Base-by-base conservation (phyloP, 495 filamentous ascomycete genomes). In the Penicillium silybi region DNA sequence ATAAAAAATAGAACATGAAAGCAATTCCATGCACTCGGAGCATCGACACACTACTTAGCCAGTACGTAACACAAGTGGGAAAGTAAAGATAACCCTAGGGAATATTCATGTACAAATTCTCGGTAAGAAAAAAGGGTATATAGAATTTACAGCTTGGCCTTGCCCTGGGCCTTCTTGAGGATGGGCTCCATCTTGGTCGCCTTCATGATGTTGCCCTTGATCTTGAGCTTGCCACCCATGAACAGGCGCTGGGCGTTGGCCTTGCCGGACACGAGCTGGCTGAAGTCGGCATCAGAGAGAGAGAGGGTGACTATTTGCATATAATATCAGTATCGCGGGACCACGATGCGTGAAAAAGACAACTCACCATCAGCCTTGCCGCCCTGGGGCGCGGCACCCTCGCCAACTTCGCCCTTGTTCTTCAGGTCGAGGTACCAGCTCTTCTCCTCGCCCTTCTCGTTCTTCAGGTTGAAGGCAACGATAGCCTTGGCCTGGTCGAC, bases 141-240 rank as follows among this genome's bases (percentile, higher is more conserved):
- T 71, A 69, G 39, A 62, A 46, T 72, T 75, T 80, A 92, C 72
- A 96, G 77, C 78, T 95, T 96, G 59, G 90, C 83, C 77, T 88
- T 90, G 54, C 78, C 81, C 68, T 86, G 85, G 52, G 90, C 88
- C 78, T 91, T 95, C 80, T 91, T 90, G 54, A 97, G 75, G 65
- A 97, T 84, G 46, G 91, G 90, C 70, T 96, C 90, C 72, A 93
- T 85, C 84, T 95, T 96, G 40, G 93, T 97, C 20, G 93, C 93
- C 83, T 95, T 95, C 95, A 97, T 97, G 43, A 98, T 85, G 71
- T 97, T 90, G 43, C 93, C 93, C 82, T 91, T 95, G 64, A 97
- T 83, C 86, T 97, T 98, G 64, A 98, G 79, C 79, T 95, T 96
- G 64, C 93, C 93, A 7, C 80, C 80, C 91, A 98, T 97, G 77